Base-by-base conservation (phyloP, 768 basidiomycete species). In the Punctularia strigosozonata region DNA sequence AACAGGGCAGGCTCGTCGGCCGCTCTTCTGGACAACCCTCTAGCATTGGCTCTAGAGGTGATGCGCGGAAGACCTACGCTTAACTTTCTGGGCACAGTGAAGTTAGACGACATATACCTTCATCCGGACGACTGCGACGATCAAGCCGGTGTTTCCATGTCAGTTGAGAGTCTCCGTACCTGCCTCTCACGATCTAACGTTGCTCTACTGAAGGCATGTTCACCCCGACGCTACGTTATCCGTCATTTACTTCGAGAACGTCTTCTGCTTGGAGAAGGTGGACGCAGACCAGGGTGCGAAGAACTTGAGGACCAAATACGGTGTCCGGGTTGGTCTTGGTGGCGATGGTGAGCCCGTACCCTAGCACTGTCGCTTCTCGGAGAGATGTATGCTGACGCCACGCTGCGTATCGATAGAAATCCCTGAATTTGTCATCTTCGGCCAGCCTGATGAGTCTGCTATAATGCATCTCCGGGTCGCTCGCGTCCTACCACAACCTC, bases 121-220 rank as follows among this genome's bases (percentile, higher is more conserved):
- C 83, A 86, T 52, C 66, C 69, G 32, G 28, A 15, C 28, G 15
- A 10, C 15, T 10, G 28, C 28, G 28, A 15, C 10, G 28, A 30
- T 30, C 10, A 30, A 30, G 28, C 28, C 10, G 74, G 63, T 18
- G 60, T 71, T 18, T 53, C 55, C 40, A 56, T 72, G 71, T 71
- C 55, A 37, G 69, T 71, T 7, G 51, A 59, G 42, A 50, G 65
- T 56, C 60, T 41, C 28, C 58, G 54, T 31, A 15, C 17, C 10
- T 18, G n/a, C 18, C 10, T 15, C 2, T n/a, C n/a, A n/a, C n/a
- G n/a, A n/a, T n/a, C n/a, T n/a, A n/a, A n/a, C n/a, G n/a, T n/a
- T n/a, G n/a, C n/a, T n/a, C n/a, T n/a, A n/a, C n/a, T n/a, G n/a
- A 42, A 83, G 83, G 63, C 77, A 84, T 46, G 70, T 87, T 7